Conservation (phyloP, 208 protist genomes). For the Crithidia bombi region DNA sequence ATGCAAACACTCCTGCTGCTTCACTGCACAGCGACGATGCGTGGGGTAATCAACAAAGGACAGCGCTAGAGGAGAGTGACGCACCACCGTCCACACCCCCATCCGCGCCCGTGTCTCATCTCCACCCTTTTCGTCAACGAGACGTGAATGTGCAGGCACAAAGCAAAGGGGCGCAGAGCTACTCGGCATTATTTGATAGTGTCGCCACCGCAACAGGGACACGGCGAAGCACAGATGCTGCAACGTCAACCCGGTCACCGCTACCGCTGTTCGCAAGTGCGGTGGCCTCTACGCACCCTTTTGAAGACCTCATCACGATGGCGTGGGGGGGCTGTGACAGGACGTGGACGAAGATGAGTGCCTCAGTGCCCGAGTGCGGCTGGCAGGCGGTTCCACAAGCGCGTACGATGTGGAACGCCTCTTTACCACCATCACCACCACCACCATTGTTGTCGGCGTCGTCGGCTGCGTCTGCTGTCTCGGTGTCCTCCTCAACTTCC, state of each 20-base stretch:
- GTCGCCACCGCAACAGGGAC: neutral
- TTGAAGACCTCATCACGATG: constrained; percentile 21
- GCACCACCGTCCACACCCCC: neutral
- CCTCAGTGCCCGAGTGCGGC: too few species aligned
- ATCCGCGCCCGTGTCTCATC: neutral
- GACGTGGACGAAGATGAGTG: too few species aligned
- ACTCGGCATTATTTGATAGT: neutral
- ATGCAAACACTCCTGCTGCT: neutral
- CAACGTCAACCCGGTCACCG: neutral
- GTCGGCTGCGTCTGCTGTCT: neutral
- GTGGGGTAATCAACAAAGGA: too few species aligned
- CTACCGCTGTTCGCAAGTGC: neutral
- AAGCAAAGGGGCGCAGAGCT: neutral
- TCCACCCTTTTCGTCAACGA: neutral
- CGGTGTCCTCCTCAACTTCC: neutral
- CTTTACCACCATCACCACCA: neutral
- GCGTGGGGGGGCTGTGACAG: constrained; percentile 12
- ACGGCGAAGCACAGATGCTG: neutral
- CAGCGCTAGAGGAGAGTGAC: neutral
- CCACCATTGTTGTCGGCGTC: too few species aligned
- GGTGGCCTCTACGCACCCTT: constrained; percentile 1
- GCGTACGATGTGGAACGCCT: too few species aligned
- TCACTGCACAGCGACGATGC: too few species aligned
- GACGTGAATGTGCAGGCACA: neutral
- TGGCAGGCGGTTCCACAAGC: too few species aligned